Base-by-base conservation (phyloP, 2,329 filamentous ascomycete genomes). In the Boeremia exigua region DNA sequence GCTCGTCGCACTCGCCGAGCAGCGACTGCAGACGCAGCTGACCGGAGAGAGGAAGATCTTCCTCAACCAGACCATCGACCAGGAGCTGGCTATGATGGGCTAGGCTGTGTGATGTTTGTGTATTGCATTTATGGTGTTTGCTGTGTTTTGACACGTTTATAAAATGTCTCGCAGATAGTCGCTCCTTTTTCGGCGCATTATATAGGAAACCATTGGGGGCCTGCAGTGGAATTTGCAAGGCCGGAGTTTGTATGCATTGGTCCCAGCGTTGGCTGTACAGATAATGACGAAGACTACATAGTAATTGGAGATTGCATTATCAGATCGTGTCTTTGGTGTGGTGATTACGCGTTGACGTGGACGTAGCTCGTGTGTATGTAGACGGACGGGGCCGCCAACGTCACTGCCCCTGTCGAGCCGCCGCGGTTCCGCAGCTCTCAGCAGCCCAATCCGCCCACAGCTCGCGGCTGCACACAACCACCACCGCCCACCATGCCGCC, bases 21-120 rank as follows among this genome's bases (percentile, higher is more conserved):
- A 97, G 80, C 86, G 93, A 68, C 79, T 99, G 59, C 94, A 97
- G 79, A 94, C 90, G 4, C 92, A 96, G 74, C 82, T 98, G 54
- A 82, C 85, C 0, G 93, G 92, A 19, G 93, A 97, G 77, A 88
- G 92, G 75, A 87, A 90, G 73, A 87, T 88, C 14, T 98, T 96
- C 79, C 86, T 98, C 80, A 94, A 97, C 78, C 84, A 88, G 65
- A 90, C 93, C 79, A 98, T 99, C 77, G 95, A 99, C 78, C 85
- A 86, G 52, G 93, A 98, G 81, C 80, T 99, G 72, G 92, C 93
- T 61, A 96, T 89, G 76, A 96, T 98, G 93, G 47, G 60, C n/a
- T 96, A 25, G 84, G 79, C 49, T 15, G 34, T 30, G 50, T n/a
- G 38, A 45, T 51, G 39, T 43, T 59, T 59, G 58, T 58, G 44